phyloP scores from a whole-genome alignment of 371 early-diverging fungal species.

The Syncephalastrum sp. region DNA sequence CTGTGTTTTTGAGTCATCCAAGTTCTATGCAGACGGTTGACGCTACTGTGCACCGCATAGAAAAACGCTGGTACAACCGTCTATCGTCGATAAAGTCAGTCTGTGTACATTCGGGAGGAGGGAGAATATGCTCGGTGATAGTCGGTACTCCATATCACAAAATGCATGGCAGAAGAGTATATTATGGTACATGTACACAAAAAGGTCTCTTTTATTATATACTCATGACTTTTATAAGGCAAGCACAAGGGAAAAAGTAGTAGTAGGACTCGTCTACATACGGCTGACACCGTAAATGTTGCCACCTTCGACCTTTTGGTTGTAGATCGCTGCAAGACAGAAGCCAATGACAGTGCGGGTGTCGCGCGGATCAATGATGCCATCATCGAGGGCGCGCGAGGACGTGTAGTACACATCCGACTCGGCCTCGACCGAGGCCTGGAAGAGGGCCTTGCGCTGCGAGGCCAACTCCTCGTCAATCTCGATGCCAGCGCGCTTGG shows the following conservation, averaged over 20 bases:
- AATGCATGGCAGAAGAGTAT: too few species aligned
- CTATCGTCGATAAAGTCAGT: too few species aligned
- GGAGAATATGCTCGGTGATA: too few species aligned
- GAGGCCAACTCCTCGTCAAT: conserved; percentile 63
- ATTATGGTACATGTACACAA: too few species aligned
- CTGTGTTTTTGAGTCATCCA: too few species aligned
- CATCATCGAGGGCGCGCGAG: conserved; percentile 69
- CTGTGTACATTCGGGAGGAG: too few species aligned
- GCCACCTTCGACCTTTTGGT: conserved; percentile 60
- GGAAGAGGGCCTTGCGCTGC: conserved; percentile 60
- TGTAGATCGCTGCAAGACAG: conserved; percentile 62
- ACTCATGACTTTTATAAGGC: conserved; percentile 1
- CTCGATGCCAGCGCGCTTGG: conserved; percentile 46
- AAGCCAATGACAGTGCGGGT: conserved; percentile 63
- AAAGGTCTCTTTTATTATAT: too few species aligned
- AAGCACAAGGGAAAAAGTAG: not conserved
- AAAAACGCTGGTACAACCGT: too few species aligned
- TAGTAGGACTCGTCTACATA: conserved; percentile 44
- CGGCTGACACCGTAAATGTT: conserved; percentile 71
- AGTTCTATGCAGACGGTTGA: too few species aligned
- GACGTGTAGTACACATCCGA: conserved; percentile 73
- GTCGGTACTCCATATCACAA: too few species aligned
- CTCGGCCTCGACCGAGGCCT: conserved; percentile 64
- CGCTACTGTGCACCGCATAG: too few species aligned
- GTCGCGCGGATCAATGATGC: conserved; percentile 69